Evolutionary conservation across 768 basidiomycete species (phyloP).

Genomic region (Mycena floridula): DNA sequence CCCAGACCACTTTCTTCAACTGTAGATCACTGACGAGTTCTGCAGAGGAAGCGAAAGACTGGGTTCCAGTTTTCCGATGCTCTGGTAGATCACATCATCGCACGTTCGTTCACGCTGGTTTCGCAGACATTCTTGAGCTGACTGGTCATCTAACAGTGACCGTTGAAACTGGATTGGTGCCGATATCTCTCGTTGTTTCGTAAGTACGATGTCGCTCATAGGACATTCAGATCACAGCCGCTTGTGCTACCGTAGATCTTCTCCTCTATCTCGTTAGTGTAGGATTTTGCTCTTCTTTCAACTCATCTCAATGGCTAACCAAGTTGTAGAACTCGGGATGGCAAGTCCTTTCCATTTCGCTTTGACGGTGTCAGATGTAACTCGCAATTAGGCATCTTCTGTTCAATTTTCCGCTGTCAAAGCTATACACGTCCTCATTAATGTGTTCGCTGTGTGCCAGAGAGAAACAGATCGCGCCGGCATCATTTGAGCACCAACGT

Average conservation of each 20-base stretch:
- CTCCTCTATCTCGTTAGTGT: neutral
- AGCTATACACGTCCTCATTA: too few relatives aligned
- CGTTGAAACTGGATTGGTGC: neutral
- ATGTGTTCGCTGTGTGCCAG: too few relatives aligned
- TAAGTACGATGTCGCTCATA: neutral
- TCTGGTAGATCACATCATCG: conserved; percentile 13
- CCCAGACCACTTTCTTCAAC: neutral
- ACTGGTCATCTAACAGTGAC: neutral
- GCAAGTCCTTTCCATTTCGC: neutral
- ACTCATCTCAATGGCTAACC: neutral
- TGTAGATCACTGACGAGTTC: neutral
- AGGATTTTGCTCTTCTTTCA: neutral
- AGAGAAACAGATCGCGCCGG: too few relatives aligned
- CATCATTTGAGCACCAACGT: too few relatives aligned
- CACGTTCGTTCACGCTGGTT: neutral
- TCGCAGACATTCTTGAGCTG: neutral
- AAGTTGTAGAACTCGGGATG: neutral
- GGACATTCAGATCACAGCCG: neutral
- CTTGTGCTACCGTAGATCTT: neutral
- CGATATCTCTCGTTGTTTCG: neutral
- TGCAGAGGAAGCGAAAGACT: conserved; percentile 27
- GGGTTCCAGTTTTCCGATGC: conserved; percentile 30
- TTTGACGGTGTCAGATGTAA: neutral
- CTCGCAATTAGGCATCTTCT: neutral
- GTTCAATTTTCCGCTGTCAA: neutral